A percentile compares a stretch with the other conserved stretches of the same genome.
phyloP scores from a whole-genome alignment of 768 basidiomycete species.

The Coprinopsis sp. region DNA sequence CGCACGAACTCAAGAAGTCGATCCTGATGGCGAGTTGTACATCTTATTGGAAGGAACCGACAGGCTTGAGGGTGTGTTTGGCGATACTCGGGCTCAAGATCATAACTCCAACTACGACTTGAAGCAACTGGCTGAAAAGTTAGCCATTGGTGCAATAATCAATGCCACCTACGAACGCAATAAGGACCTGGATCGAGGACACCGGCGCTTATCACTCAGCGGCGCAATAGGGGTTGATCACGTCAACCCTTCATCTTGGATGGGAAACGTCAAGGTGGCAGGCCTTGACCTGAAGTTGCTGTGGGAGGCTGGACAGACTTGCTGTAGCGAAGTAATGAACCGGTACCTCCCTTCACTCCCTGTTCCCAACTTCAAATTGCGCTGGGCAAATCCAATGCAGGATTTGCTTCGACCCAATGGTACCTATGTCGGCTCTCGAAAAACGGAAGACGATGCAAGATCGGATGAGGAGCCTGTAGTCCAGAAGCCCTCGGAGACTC shows the following conservation, averaged over 20 bases:
- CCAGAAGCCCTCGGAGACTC: too few relatives aligned
- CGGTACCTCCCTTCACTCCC: neutral
- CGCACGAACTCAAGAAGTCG: constrained; percentile 17
- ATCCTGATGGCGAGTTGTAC: constrained; percentile 11
- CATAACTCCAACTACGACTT: constrained; percentile 21
- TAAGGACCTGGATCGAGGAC: constrained; percentile 21
- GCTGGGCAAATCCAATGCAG: too few relatives aligned
- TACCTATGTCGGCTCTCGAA: constrained; percentile 8
- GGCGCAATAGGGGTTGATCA: constrained; percentile 19
- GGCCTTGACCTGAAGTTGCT: constrained; percentile 11
- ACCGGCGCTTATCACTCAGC: constrained; percentile 12
- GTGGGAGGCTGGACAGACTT: constrained; percentile 5
- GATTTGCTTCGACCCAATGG: constrained; percentile 14
- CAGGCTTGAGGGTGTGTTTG: constrained; percentile 23
- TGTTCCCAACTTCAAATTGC: constrained; percentile 2
- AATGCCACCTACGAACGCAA: constrained; percentile 15
- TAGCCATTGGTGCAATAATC: constrained; percentile 15
- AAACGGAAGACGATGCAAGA: neutral
- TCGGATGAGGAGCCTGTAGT: neutral
- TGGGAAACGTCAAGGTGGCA: constrained; percentile 14
- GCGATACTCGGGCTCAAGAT: constrained; percentile 16
- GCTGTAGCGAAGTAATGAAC: neutral
- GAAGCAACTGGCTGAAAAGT: constrained; percentile 17
- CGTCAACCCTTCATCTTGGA: constrained; percentile 21
- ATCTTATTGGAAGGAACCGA: constrained; percentile 21